phyloP scores from a whole-genome alignment of 768 basidiomycete genomes.

The Termitomyces titanicus region DNA sequence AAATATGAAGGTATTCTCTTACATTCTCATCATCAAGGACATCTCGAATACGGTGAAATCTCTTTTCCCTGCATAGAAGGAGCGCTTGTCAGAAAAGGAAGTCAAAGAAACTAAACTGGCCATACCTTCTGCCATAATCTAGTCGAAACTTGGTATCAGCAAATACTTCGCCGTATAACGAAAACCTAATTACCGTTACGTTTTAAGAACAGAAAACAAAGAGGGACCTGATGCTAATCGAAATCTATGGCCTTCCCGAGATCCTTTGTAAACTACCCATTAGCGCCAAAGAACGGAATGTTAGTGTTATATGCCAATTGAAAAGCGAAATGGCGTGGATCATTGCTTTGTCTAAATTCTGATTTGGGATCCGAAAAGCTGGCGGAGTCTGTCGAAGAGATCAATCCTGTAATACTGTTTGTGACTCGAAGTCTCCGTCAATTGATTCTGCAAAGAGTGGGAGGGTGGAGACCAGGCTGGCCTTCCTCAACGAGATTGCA shows the following conservation, averaged over 20 bases:
- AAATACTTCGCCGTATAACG: slow-evolving; percentile 35
- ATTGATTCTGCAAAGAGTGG: slow-evolving; percentile 15
- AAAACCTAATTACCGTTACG: slow-evolving; percentile 36
- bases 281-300: slow-evolving; percentile 30
- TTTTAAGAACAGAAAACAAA: slow-evolving; percentile 8
- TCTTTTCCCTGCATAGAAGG: slow-evolving; percentile 21
- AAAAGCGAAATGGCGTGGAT: slow-evolving; percentile 34
- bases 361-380: slow-evolving; percentile 27
- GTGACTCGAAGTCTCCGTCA: too few species aligned
- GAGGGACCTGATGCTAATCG: slow-evolving; percentile 26
- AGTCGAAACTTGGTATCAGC: too few species aligned
- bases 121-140: slow-evolving; percentile 31
- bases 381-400: slow-evolving; percentile 29
- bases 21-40: slow-evolving; percentile 32
- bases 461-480: slow-evolving; percentile 31
- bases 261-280: slow-evolving; percentile 33
- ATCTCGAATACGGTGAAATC: too few species aligned
- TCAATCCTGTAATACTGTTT: slow-evolving; percentile 22
- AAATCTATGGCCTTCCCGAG: slow-evolving; percentile 33
- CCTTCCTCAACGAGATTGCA: slow-evolving; percentile 33
- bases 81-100: background rate
- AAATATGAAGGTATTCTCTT: background rate
- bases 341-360: slow-evolving; percentile 29
- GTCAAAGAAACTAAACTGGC: background rate
- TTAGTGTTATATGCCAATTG: slow-evolving; percentile 34